phyloP scores from a whole-genome alignment of 202 grass and related monocot species.

The Brachypodium distachyon region DNA sequence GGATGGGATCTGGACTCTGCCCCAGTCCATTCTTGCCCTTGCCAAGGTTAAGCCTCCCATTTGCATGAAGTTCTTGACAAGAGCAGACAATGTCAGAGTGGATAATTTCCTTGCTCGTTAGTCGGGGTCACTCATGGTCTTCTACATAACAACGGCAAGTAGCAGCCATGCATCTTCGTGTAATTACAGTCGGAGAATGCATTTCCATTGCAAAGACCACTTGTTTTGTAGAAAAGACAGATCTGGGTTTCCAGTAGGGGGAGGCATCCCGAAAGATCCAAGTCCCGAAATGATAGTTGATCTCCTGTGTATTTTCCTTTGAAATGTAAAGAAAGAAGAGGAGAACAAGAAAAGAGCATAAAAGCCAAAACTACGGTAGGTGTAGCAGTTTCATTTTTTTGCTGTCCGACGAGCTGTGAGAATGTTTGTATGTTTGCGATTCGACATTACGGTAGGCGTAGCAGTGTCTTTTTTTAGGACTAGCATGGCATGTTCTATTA shows the following conservation, averaged over 20 bases:
- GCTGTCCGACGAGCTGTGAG: background rate
- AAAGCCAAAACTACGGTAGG: background rate
- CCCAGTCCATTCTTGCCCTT: constrained; percentile 67
- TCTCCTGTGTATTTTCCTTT: background rate
- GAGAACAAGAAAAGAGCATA: background rate
- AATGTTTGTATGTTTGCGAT: background rate
- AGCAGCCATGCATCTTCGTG: background rate
- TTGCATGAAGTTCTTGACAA: constrained; percentile 83
- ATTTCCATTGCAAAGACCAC: background rate
- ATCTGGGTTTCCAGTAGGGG: background rate
- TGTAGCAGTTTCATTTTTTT: background rate
- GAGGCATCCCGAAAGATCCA: background rate
- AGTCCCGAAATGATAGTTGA: background rate
- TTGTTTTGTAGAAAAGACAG: constrained; percentile 14
- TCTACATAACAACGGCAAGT: background rate
- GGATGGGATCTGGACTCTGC: constrained; percentile 76
- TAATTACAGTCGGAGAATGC: constrained; percentile 14
- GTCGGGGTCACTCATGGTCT: background rate
- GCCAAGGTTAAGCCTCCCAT: constrained; percentile 81
- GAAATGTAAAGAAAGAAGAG: background rate
- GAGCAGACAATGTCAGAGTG: constrained; percentile 52
- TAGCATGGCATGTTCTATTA: background rate
- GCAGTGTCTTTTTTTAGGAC: too few species aligned
- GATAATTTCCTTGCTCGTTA: constrained; percentile 36
- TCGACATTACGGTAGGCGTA: too few species aligned